These are phyloP conservation scores for Trifolium dubium DNA, from an alignment of 306 rosid species.

Conservation along the genomic window DNA sequence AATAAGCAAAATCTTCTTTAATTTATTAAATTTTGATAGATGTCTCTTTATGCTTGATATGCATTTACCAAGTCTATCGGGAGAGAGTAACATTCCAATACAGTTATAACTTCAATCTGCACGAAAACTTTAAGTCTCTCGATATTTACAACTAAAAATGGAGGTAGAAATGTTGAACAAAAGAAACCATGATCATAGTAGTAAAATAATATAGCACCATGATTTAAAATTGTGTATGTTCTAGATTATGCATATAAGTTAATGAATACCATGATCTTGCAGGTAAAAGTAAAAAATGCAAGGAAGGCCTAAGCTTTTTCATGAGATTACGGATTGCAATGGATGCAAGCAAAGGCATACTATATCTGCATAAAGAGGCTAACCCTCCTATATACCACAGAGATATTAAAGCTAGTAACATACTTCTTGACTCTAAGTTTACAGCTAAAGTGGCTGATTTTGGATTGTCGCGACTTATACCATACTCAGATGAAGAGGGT, in stretches of 20 bases:
- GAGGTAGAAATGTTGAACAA: no score
- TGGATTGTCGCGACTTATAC: constrained; percentile 90
- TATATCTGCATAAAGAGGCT: constrained; percentile 89
- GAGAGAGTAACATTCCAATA: no score
- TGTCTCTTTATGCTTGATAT: background rate
- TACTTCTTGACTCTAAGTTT: constrained; percentile 73
- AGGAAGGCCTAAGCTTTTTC: constrained; percentile 53
- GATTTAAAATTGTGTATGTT: constrained; percentile 25
- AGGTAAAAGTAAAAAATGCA: constrained; percentile 55
- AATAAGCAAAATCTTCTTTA: constrained; percentile 7
- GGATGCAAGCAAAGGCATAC: constrained; percentile 87
- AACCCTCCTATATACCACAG: constrained; percentile 95
- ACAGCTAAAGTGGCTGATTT: constrained; percentile 91
- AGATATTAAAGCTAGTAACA: constrained; percentile 89
- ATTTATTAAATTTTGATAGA: background rate
- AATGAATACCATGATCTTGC: constrained; percentile 45
- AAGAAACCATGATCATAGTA: no score
- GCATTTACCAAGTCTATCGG: no score
- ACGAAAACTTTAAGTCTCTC: no score
- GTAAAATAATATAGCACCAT: background rate
- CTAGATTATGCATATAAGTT: constrained; percentile 7
- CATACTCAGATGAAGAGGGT: constrained; percentile 68
- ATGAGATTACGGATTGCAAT: constrained; percentile 71
- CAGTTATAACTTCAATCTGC: no score
- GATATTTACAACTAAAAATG: no score